Base-by-base conservation (phyloP, 1,284 basidiomycete species). In the Naganishia sp. region DNA sequence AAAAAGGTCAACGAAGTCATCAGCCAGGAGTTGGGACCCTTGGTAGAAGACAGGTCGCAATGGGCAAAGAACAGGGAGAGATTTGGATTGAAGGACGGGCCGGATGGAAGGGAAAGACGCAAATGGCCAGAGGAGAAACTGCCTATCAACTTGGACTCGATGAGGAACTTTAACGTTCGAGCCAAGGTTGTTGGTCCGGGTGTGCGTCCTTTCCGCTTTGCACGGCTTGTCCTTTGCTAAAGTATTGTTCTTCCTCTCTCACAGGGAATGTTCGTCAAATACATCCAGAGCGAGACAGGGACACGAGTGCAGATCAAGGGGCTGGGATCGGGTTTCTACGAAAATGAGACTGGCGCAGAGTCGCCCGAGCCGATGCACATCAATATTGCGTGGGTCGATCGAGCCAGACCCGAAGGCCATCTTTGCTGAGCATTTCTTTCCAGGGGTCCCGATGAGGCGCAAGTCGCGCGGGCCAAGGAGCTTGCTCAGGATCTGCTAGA, bases 221-320 rank as follows among this genome's bases (percentile, higher is more conserved):
- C 25, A 23, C 11, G 31, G 53, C 43, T 39, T 21, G 16, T 59
- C 21, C 31, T 44, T 50, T 16, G 50, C 42, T 55, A 28, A 18
- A 25, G n/a, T 21, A 16, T 25, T 57, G 23, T 50, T 53, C 21
- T 11, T 31, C 7, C 5, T n/a, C 18, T 59, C 2, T 6, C 33
- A 11, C 70, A 92, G 90, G 94, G 93, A 72, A 88, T 94, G 76
- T 99, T 98, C 77, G 95, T 99, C 71, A 99, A 99, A 82, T 94
- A 94, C 77, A 99, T 99, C 70, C 95, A 99, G 81, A 87, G 88
- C 74, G 95, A 99, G 81, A 99, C 95, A 0, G 88, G 89, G 44
- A 95, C 94, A 16, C 86, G 95, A 69, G 95, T 98, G n/a, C 95
- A 99, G 79, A 97, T 99, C 77, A 98, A 98, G 79, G 95, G 95